These are phyloP conservation scores for Rhodomyrtus psidioides DNA, from an alignment of 441 rosid genomes.

Conservation along the genomic window DNA sequence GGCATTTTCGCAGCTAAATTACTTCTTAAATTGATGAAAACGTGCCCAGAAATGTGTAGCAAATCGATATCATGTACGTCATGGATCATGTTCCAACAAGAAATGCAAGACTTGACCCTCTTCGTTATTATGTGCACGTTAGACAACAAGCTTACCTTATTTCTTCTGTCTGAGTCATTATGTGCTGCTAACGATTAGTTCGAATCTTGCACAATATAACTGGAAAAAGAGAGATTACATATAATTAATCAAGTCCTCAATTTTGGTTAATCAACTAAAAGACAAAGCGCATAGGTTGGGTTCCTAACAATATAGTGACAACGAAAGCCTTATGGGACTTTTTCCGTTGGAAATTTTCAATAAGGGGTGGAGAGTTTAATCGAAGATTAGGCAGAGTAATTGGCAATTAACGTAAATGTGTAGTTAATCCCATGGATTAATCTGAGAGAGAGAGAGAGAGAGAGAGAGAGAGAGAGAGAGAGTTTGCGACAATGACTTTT, in stretches of 20 bases:
- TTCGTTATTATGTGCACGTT: background rate
- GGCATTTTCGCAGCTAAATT: background rate
- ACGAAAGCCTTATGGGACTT: background rate
- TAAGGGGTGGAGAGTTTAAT: background rate
- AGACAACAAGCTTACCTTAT: background rate
- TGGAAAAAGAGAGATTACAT: background rate
- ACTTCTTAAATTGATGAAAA: background rate
- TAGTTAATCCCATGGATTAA: background rate
- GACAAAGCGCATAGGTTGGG: background rate
- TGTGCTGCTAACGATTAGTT: background rate
- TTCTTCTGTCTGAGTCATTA: background rate
- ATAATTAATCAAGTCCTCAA: background rate
- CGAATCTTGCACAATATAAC: background rate
- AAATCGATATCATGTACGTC: too few relatives aligned
- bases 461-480: background rate
- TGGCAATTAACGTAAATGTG: background rate
- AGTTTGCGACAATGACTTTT: background rate
- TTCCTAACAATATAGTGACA: background rate
- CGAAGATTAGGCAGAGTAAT: background rate
- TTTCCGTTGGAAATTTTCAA: background rate
- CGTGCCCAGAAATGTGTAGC: background rate
- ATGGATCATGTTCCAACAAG: background rate
- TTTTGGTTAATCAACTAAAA: background rate
- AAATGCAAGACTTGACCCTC: background rate
- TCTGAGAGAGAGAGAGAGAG: background rate